A percentile compares a stretch with the other conserved stretches of the same genome.
Evolutionary conservation across 495 filamentous ascomycete genomes (phyloP).

Genomic region (Xylaria acuta): DNA sequence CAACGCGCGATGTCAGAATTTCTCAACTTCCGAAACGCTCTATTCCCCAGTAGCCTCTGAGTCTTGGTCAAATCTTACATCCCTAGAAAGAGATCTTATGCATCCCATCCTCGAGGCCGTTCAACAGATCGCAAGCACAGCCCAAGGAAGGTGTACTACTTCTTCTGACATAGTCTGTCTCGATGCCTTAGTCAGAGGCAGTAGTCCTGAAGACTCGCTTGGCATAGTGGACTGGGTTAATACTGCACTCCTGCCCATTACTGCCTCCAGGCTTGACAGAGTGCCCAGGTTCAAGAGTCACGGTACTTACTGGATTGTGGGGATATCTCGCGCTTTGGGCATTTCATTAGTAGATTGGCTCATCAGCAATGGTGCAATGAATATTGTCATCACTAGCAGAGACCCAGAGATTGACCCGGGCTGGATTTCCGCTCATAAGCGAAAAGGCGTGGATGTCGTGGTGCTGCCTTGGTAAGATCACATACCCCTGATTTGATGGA

Average conservation of each 20-base stretch:
- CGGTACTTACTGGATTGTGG: constrained; percentile 55
- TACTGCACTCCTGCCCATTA: constrained; percentile 16
- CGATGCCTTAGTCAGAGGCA: neutral
- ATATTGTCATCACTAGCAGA: constrained; percentile 53
- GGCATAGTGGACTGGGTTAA: constrained; percentile 30
- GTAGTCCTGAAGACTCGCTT: neutral
- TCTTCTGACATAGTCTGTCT: neutral
- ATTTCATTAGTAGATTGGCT: constrained; percentile 55
- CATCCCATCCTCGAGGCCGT: neutral
- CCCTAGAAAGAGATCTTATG: too few species aligned
- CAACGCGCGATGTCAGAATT: neutral
- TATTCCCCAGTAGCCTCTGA: neutral
- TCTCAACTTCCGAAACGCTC: constrained; percentile 4
- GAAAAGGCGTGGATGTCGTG: constrained; percentile 15
- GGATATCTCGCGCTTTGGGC: constrained; percentile 51
- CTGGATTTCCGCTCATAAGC: constrained; percentile 43
- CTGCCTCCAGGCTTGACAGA: constrained; percentile 15
- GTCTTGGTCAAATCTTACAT: neutral
- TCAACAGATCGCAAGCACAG: neutral
- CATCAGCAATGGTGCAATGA: constrained; percentile 47
- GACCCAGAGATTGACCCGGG: constrained; percentile 45
- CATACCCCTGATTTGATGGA: neutral
- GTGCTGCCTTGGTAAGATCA: constrained; percentile 24
- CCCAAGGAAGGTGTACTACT: neutral
- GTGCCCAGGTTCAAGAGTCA: constrained; percentile 27